Evolutionary conservation across 768 basidiomycete species (phyloP).

Genomic region (Tulasnella sp.): DNA sequence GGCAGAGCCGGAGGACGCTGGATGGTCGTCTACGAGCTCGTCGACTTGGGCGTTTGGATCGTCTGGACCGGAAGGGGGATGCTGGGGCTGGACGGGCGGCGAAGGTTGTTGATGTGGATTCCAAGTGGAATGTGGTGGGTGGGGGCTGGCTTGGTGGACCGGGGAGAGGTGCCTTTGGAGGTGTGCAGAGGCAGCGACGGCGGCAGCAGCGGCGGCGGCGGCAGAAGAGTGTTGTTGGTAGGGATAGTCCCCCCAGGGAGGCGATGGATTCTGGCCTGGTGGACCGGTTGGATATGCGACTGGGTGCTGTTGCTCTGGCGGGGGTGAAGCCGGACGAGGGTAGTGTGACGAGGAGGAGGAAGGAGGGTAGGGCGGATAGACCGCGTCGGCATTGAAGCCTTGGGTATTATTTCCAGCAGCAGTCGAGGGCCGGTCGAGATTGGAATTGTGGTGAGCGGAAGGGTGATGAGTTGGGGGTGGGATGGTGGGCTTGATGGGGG

Average conservation of each 20-base stretch:
- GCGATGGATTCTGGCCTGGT: neutral
- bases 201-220: neutral
- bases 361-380: neutral
- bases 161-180: neutral
- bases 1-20: neutral
- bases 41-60: conserved; percentile 24
- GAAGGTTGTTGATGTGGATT: neutral
- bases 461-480: neutral
- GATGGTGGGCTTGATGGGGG: conserved; percentile 8
- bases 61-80: conserved; percentile 2
- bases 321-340: conserved; percentile 9
- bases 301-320: neutral
- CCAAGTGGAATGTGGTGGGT: neutral
- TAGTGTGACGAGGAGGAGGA: conserved; percentile 5
- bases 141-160: neutral
- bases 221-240: neutral
- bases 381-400: conserved; percentile 15
- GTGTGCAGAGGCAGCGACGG: neutral
- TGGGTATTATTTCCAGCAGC: neutral
- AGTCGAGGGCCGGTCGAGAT: neutral
- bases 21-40: neutral
- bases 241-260: neutral
- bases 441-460: neutral
- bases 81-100: neutral
- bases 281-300: conserved; percentile 12